Percentiles rank a stretch among this genome's conserved stretches.
phyloP scores from a whole-genome alignment of 441 rosid species.

The Bruguiera hainesii region DNA sequence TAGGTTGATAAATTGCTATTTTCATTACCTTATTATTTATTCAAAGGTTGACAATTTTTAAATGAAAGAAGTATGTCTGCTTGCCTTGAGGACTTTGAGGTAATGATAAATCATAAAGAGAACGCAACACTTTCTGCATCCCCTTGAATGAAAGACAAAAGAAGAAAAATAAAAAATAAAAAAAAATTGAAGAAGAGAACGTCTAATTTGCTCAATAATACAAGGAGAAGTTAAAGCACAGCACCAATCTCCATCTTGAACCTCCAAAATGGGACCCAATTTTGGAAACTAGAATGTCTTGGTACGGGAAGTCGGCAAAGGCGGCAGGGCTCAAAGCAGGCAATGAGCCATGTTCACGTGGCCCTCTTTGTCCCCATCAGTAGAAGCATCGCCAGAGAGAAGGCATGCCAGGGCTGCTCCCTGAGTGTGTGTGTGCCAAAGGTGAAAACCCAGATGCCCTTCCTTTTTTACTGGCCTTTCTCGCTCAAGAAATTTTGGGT shows the following conservation, averaged over 20 bases:
- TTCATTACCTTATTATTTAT: too few species aligned
- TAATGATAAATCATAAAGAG: background rate
- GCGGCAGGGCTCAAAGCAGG: constrained; percentile 5
- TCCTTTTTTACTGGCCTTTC: background rate
- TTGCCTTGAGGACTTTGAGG: too few species aligned
- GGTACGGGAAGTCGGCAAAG: constrained; percentile 26
- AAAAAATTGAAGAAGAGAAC: background rate
- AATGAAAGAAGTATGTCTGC: background rate
- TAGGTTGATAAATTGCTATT: too few species aligned
- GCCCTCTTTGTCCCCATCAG: constrained; percentile 27
- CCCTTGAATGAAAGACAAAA: constrained; percentile 15
- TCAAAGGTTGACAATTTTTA: background rate
- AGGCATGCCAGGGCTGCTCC: constrained; percentile 31
- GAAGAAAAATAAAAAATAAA: background rate
- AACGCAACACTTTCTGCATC: background rate
- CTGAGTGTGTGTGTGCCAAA: background rate
- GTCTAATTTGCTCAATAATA: constrained; percentile 19
- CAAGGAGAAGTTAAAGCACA: constrained; percentile 20
- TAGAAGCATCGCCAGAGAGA: constrained; percentile 26
- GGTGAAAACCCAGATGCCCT: background rate
- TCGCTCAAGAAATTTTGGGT: constrained; percentile 14
- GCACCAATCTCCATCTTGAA: constrained; percentile 24
- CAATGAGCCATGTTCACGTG: constrained; percentile 33
- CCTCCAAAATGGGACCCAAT: constrained; percentile 24
- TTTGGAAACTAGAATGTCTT: constrained; percentile 12